phyloP scores from a whole-genome alignment of 495 filamentous ascomycete genomes.

The Podospora pseudopauciseta region DNA sequence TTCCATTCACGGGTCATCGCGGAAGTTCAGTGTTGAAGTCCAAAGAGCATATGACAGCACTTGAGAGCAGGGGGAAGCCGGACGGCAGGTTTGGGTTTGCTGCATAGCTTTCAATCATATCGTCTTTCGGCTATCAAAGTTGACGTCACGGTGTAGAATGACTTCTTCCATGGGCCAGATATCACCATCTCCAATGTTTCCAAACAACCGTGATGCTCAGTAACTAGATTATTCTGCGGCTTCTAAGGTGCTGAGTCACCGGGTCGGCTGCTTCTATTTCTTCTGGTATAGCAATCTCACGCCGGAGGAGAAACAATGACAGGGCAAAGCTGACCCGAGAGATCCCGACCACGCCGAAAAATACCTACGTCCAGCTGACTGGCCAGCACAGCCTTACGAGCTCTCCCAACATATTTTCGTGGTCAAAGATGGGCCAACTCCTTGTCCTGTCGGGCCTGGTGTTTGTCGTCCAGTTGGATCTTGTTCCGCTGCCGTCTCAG shows the following conservation, averaged over 20 bases:
- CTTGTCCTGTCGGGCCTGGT: background rate
- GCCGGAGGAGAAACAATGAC: slow-evolving; percentile 4
- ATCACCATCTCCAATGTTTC: background rate
- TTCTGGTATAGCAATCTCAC: slow-evolving; percentile 1
- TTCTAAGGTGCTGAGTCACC: slow-evolving; percentile 4
- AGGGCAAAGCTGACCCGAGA: slow-evolving; percentile 18
- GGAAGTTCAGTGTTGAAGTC: background rate
- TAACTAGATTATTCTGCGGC: background rate
- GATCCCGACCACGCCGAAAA: slow-evolving; percentile 17
- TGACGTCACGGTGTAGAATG: background rate
- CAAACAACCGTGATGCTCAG: background rate
- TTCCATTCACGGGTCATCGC: background rate
- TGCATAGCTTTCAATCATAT: background rate
- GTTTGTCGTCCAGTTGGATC: slow-evolving; percentile 3
- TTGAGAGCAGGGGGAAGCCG: background rate
- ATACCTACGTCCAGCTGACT: slow-evolving; percentile 19
- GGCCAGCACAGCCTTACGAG: slow-evolving; percentile 7
- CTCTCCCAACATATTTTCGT: background rate
- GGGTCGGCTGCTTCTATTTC: background rate
- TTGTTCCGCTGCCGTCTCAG: slow-evolving; percentile 1
- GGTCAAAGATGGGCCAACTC: background rate
- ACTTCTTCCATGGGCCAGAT: background rate
- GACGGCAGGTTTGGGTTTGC: background rate
- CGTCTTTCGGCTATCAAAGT: background rate
- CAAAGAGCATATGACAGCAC: background rate